Evolutionary conservation across 2,329 filamentous ascomycete genomes (phyloP).

Genomic region (Fusarium zealandicum): DNA sequence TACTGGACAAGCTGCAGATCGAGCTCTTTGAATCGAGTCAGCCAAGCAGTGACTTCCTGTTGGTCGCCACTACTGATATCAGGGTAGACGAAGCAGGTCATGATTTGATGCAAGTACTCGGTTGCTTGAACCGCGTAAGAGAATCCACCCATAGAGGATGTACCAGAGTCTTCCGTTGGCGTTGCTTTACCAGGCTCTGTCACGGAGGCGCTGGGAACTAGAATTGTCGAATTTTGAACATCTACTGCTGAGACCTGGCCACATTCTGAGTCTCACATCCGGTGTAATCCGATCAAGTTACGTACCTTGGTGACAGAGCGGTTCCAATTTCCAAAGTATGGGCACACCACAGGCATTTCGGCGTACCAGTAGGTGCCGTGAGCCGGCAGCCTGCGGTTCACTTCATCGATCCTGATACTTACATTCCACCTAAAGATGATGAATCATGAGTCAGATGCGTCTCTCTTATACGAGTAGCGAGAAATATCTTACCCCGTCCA

Average conservation of each 20-base stretch:
- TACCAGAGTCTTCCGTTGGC: neutral
- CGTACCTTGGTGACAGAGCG: neutral
- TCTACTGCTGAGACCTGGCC: neutral
- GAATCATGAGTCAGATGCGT: neutral
- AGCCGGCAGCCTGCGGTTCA: neutral
- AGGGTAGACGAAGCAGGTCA: neutral
- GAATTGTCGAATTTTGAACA: neutral
- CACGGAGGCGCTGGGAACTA: neutral
- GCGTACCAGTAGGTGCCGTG: constrained; percentile 3
- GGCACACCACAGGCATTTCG: neutral
- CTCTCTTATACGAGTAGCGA: neutral
- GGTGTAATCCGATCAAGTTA: neutral
- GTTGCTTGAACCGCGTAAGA: constrained; percentile 4
- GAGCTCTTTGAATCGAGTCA: constrained; percentile 1
- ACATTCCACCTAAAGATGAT: neutral
- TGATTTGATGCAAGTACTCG: constrained; percentile 1
- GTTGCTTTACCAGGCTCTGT: neutral
- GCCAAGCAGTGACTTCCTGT: constrained; percentile 1
- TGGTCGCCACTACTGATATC: neutral
- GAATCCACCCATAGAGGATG: constrained; percentile 1
- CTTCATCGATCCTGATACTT: neutral
- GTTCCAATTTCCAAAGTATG: neutral
- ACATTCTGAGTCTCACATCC: neutral
- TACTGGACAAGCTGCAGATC: constrained; percentile 4
- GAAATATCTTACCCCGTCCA: neutral